phyloP scores from a whole-genome alignment of 2,329 filamentous ascomycete genomes.

The Pseudomassariella vexata region DNA sequence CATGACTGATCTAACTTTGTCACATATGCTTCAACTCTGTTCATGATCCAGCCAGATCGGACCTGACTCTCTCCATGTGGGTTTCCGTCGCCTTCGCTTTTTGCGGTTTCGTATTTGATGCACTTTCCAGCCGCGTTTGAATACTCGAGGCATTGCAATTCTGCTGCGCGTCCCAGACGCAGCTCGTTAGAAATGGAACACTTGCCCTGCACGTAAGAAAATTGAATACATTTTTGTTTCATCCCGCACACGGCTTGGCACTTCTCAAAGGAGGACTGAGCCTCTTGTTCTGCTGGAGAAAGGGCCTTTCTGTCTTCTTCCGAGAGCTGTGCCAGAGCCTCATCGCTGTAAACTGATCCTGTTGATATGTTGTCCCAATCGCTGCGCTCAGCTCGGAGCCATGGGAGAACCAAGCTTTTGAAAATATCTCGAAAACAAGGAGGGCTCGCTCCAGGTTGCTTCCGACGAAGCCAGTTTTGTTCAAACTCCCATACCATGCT shows the following conservation, averaged over 20 bases:
- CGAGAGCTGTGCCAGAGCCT: slow-evolving; percentile 8
- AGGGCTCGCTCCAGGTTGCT: slow-evolving; percentile 9
- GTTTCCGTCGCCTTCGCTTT: background rate
- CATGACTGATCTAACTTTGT: slow-evolving; percentile 7
- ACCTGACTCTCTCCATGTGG: background rate
- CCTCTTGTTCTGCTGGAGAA: slow-evolving; percentile 11
- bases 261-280: slow-evolving; percentile 9
- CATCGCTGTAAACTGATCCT: slow-evolving; percentile 15
- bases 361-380: slow-evolving; percentile 25
- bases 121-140: slow-evolving; percentile 6
- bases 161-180: slow-evolving; percentile 10
- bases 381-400: slow-evolving; percentile 11
- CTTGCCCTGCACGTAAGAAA: slow-evolving; percentile 12
- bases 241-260: slow-evolving; percentile 12
- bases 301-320: background rate
- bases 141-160: slow-evolving; percentile 8
- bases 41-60: slow-evolving; percentile 6
- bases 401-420: slow-evolving; percentile 17
- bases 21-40: slow-evolving; percentile 4
- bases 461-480: slow-evolving; percentile 22
- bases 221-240: slow-evolving; percentile 14
- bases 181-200: slow-evolving; percentile 14
- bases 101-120: background rate
- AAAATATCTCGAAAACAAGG: slow-evolving; percentile 23
- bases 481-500: slow-evolving; percentile 38